phyloP scores from a whole-genome alignment of 495 filamentous ascomycete genomes.

The Aspergillus funiculosus region DNA sequence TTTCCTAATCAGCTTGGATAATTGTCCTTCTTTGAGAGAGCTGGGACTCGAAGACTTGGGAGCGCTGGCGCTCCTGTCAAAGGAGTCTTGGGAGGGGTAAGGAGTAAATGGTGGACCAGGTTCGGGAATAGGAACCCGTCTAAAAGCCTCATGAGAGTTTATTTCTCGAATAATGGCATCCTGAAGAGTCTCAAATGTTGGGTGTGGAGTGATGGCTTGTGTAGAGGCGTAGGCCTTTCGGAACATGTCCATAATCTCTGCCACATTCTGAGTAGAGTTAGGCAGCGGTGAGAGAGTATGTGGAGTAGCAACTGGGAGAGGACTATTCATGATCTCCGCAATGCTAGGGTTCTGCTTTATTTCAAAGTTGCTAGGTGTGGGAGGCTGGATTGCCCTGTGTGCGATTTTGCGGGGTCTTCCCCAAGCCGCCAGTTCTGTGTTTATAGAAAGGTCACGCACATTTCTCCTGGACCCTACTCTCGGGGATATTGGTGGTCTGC shows the following conservation, averaged over 20 bases:
- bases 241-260: constrained; percentile 44
- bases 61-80: constrained; percentile 14
- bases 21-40: constrained; percentile 26
- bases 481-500: constrained; percentile 4
- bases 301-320: constrained; percentile 28
- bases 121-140: constrained; percentile 32
- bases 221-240: constrained; percentile 34
- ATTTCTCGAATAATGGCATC: constrained; percentile 46
- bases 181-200: constrained; percentile 42
- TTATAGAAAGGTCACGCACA: constrained; percentile 40
- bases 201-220: constrained; percentile 28
- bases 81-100: constrained; percentile 23
- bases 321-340: constrained; percentile 43
- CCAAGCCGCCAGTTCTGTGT: constrained; percentile 34
- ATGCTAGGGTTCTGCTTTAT: constrained; percentile 34
- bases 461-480: constrained; percentile 32
- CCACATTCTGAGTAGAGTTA: constrained; percentile 24
- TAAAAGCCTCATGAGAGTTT: constrained; percentile 46
- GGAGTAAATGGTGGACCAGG: constrained; percentile 37
- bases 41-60: constrained; percentile 4
- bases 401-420: constrained; percentile 29
- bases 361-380: constrained; percentile 30
- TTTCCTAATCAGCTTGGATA: constrained; percentile 30
- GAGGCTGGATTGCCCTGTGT: constrained; percentile 40
- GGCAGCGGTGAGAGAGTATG: constrained; percentile 22